These are phyloP conservation scores for Isochrysis galbana DNA, from an alignment of 78 protist species.

Conservation along the genomic window DNA sequence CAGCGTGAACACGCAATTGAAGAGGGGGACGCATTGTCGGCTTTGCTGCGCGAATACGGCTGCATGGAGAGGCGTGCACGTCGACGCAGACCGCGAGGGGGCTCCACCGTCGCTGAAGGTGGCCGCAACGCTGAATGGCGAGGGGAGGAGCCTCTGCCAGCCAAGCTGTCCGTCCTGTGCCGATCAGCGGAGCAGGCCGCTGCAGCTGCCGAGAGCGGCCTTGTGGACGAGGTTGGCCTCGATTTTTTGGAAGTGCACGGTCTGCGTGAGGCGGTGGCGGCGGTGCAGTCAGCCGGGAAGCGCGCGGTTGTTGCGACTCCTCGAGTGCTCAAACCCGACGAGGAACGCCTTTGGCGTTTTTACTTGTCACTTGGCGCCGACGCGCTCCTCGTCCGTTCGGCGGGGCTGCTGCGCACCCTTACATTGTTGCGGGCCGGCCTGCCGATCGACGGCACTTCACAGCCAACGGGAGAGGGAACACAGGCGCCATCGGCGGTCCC, in stretches of 20 bases:
- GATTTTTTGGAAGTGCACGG: slow-evolving; percentile 28
- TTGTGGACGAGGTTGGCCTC: neutral
- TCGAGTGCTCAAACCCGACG: slow-evolving; percentile 17
- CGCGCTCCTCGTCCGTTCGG: slow-evolving; percentile 7
- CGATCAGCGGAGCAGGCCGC: slow-evolving; percentile 2
- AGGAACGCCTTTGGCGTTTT: slow-evolving; percentile 2
- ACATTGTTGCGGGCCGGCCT: neutral
- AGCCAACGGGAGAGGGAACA: no score
- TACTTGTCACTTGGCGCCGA: slow-evolving; percentile 5
- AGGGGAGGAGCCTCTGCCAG: no score
- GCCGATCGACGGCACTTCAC: no score
- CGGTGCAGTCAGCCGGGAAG: neutral
- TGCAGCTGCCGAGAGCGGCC: neutral
- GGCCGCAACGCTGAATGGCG: no score
- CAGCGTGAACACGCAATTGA: no score
- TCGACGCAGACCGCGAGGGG: no score
- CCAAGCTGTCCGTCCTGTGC: slow-evolving; percentile 6
- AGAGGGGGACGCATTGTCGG: no score
- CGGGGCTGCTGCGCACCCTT: slow-evolving; percentile 17
- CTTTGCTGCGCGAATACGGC: no score
- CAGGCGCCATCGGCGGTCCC: no score
- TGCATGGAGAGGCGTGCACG: no score
- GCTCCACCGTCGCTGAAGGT: no score
- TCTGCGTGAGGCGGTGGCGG: neutral
- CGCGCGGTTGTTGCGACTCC: slow-evolving; percentile 24